Evolutionary conservation across 2,329 filamentous ascomycete species (phyloP).

Genomic region (Falciphora oryzae): DNA sequence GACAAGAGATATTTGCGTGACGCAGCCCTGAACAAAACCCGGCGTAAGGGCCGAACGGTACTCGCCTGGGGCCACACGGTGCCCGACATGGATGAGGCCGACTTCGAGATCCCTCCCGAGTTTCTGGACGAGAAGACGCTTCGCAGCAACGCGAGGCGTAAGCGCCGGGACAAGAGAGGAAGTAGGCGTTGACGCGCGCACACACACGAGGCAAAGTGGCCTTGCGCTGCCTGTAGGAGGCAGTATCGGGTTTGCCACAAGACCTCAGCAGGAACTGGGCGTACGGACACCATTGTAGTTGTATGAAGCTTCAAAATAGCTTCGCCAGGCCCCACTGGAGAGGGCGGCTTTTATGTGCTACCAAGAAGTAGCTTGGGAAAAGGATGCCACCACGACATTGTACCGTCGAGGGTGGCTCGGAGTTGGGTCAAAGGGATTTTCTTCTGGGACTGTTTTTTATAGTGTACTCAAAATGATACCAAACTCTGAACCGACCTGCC

Average conservation of each 20-base stretch:
- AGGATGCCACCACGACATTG: not conserved
- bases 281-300: not conserved
- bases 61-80: constrained; percentile 78
- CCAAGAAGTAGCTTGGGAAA: not conserved
- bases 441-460: not conserved
- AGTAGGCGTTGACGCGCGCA: not conserved
- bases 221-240: not conserved
- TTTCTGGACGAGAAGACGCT: constrained; percentile 50
- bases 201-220: not conserved
- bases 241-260: not conserved
- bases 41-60: constrained; percentile 63
- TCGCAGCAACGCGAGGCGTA: constrained; percentile 55
- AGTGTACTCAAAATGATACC: not conserved
- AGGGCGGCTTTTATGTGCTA: not conserved
- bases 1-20: constrained; percentile 73
- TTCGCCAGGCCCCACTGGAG: not conserved
- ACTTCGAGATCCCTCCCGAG: constrained; percentile 71
- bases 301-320: not conserved
- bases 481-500: not conserved
- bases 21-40: constrained; percentile 65
- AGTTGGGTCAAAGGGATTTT: not conserved
- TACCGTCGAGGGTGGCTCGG: not conserved
- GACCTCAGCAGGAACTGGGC: not conserved
- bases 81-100: constrained; percentile 62
- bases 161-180: constrained; percentile 54